Conservation (phyloP, 2,329 filamentous ascomycete species). For the Torrubiella hemipterigena region DNA sequence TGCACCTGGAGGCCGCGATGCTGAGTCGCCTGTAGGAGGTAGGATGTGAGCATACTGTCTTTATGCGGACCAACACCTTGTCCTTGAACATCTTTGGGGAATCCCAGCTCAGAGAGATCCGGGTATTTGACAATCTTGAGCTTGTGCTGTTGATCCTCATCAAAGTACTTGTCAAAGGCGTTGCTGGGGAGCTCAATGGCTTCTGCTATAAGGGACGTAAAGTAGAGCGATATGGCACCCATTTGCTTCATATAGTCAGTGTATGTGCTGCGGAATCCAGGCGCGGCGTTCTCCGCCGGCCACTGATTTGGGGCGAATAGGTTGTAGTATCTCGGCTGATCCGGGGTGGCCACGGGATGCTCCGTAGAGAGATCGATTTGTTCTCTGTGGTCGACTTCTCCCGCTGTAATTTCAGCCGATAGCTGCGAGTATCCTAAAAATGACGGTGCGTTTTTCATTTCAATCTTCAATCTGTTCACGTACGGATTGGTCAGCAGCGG, state of each 20-base stretch:
- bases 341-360: conserved; percentile 50
- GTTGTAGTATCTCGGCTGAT: conserved; percentile 60
- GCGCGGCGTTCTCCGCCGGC: conserved; percentile 53
- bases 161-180: conserved; percentile 73
- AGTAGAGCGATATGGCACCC: conserved; percentile 58
- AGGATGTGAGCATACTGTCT: conserved; percentile 73
- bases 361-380: conserved; percentile 80
- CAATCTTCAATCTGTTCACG: conserved; percentile 42
- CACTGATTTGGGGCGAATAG: conserved; percentile 71
- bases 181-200: conserved; percentile 58
- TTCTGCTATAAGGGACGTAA: conserved; percentile 73
- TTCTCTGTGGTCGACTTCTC: conserved; percentile 67
- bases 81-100: conserved; percentile 27
- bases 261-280: conserved; percentile 56
- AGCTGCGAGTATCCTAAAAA: conserved; percentile 60
- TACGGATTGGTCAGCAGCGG: background rate
- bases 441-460: conserved; percentile 62
- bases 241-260: conserved; percentile 67
- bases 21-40: conserved; percentile 66
- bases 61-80: conserved; percentile 71
- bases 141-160: conserved; percentile 66
- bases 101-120: conserved; percentile 49
- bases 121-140: conserved; percentile 85
- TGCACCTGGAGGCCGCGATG: conserved; percentile 74
- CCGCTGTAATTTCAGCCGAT: conserved; percentile 60